Percentiles rank a stretch among this genome's conserved stretches.
phyloP scores from a whole-genome alignment of 805 yeast genomes.

The Naumovozyma castellii region DNA sequence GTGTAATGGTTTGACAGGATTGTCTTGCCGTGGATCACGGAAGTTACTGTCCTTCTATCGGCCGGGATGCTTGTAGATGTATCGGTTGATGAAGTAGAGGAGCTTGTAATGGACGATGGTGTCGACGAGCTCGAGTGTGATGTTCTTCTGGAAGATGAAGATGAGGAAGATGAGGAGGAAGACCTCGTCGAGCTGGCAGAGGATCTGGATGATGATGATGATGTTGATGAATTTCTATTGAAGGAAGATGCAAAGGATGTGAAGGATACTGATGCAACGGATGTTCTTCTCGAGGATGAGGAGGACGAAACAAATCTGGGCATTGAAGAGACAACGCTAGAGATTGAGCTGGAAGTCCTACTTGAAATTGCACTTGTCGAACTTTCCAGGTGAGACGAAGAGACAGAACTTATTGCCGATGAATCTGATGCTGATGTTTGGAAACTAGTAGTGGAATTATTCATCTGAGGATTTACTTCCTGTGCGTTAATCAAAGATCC shows the following conservation, averaged over 20 bases:
- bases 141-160: conserved; percentile 5
- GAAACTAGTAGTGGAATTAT: not conserved
- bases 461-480: not conserved
- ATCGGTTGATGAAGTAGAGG: conserved; percentile 7
- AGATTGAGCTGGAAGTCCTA: not conserved
- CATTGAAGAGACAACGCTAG: conserved; percentile 4
- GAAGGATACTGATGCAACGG: not conserved
- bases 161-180: conserved; percentile 5
- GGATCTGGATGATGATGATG: conserved; percentile 1
- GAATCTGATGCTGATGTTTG: not conserved
- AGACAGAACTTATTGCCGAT: not conserved
- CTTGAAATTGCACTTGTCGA: too few species aligned
- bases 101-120: conserved; percentile 7
- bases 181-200: conserved; percentile 1
- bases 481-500: not conserved
- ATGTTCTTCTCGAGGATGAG: not conserved
- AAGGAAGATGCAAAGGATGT: not conserved
- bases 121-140: conserved; percentile 8
- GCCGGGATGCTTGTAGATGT: conserved; percentile 9
- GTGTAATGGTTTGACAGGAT: conserved; percentile 23
- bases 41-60: conserved; percentile 13
- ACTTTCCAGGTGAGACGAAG: too few species aligned
- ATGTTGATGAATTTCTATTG: not conserved
- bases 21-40: conserved; percentile 25
- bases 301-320: not conserved